phyloP scores from a whole-genome alignment of 1,139 yeast species.

The Dujonia santamariae region DNA sequence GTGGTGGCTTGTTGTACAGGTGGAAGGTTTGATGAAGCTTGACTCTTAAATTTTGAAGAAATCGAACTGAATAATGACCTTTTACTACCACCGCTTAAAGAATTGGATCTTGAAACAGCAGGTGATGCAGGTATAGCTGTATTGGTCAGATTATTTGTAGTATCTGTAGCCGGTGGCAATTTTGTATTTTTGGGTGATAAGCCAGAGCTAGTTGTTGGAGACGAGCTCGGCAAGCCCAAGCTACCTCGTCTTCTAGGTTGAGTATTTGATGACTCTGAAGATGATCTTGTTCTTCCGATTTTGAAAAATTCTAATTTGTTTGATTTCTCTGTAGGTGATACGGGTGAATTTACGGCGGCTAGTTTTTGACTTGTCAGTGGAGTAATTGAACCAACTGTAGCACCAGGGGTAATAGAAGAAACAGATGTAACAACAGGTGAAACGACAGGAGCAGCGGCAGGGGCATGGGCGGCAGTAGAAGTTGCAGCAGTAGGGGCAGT shows the following conservation, averaged over 20 bases:
- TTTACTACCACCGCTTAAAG: slow-evolving; percentile 22
- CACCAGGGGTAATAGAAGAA: slow-evolving; percentile 5
- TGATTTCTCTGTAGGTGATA: slow-evolving; percentile 11
- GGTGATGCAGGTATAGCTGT: slow-evolving; percentile 10
- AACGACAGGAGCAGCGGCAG: neutral
- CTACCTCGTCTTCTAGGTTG: slow-evolving; percentile 14
- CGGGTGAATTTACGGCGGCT: no score
- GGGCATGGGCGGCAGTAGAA: no score
- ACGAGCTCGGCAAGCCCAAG: slow-evolving; percentile 10
- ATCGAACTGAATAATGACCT: slow-evolving; percentile 49
- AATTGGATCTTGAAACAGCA: slow-evolving; percentile 19
- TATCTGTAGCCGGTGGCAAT: neutral
- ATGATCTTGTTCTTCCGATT: slow-evolving; percentile 30
- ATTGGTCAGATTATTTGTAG: no score
- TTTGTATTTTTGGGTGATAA: slow-evolving; percentile 1
- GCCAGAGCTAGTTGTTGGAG: slow-evolving; percentile 2
- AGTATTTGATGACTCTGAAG: slow-evolving; percentile 21
- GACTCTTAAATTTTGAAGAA: slow-evolving; percentile 50
- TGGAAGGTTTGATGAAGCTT: neutral
- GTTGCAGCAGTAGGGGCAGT: neutral
- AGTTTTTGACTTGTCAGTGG: no score
- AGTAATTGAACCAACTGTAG: slow-evolving; percentile 2
- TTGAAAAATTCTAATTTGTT: slow-evolving; percentile 24
- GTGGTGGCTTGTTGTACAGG: neutral
- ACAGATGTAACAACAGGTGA: neutral